phyloP scores from a whole-genome alignment of 1,284 basidiomycete species.

The Stygiomarasmius scandens region DNA sequence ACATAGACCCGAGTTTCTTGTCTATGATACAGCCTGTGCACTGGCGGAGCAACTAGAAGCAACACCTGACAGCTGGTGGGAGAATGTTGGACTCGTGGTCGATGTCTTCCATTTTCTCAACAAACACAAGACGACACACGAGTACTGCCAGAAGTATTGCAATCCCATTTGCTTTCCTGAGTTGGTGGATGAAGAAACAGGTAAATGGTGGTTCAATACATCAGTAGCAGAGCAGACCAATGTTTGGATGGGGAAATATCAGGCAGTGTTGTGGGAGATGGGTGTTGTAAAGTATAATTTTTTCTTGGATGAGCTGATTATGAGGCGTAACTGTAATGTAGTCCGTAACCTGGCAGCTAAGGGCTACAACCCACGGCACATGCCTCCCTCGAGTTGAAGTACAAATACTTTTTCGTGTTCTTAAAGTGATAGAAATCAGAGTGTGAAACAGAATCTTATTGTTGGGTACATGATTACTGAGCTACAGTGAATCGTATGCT shows the following conservation, averaged over 20 bases:
- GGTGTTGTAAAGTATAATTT: slow-evolving; percentile 8
- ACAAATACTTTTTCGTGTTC: not conserved
- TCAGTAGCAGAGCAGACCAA: slow-evolving; percentile 10
- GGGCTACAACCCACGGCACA: not conserved
- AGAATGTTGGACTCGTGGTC: not conserved
- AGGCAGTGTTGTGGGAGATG: not conserved
- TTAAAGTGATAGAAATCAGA: too few species aligned
- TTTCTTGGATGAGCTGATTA: slow-evolving; percentile 12
- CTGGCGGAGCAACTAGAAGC: not conserved
- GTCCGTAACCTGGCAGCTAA: not conserved
- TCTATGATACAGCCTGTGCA: slow-evolving; percentile 5
- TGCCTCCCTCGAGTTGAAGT: not conserved
- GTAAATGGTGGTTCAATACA: slow-evolving; percentile 6
- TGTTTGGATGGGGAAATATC: slow-evolving; percentile 4
- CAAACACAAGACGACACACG: slow-evolving; percentile 10
- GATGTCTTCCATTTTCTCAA: slow-evolving; percentile 14
- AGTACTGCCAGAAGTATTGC: slow-evolving; percentile 12
- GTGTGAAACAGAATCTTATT: too few species aligned
- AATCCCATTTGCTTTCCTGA: slow-evolving; percentile 10
- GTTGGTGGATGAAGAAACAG: not conserved
- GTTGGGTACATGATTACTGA: too few species aligned
- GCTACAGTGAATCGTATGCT: too few species aligned
- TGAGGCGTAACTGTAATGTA: not conserved
- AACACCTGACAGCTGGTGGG: not conserved
- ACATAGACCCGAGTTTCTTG: not conserved